These are phyloP conservation scores for Macrocybe gigantea DNA, from an alignment of 768 basidiomycete genomes.

Conservation along the genomic window DNA sequence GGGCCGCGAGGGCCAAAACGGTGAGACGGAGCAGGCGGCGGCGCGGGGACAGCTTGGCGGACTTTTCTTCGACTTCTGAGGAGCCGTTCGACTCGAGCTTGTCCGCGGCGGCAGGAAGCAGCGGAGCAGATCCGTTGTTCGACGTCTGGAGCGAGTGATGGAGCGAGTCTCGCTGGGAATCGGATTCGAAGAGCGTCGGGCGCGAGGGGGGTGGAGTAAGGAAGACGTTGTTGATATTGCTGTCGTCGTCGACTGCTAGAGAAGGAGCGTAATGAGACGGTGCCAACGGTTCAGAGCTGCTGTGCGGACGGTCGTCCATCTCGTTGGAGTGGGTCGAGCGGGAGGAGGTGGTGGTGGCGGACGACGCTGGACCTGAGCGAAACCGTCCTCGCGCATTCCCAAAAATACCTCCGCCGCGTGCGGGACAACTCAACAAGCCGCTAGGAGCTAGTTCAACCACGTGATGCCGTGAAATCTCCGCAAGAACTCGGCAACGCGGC, in stretches of 20 bases:
- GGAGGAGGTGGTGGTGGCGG: constrained; percentile 6
- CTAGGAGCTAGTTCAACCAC: no score
- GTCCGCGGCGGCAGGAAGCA: constrained; percentile 6
- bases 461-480: no score
- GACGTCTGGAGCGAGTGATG: constrained; percentile 3
- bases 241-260: constrained; percentile 3
- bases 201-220: background rate
- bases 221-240: background rate
- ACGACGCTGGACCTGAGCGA: no score
- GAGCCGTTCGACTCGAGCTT: constrained; percentile 6
- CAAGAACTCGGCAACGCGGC: no score
- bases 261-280: constrained; percentile 10
- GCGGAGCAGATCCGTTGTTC: constrained; percentile 11
- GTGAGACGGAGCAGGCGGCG: constrained; percentile 11
- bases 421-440: no score
- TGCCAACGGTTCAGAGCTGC: constrained; percentile 5
- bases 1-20: constrained; percentile 27
- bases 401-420: no score
- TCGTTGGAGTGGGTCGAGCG: background rate
- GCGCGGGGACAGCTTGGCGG: constrained; percentile 8
- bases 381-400: no score
- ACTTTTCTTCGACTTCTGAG: constrained; percentile 2
- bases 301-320: constrained; percentile 9
- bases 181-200: background rate
- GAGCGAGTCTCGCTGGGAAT: constrained; percentile 11